Base-by-base conservation (phyloP, 2,329 filamentous ascomycete genomes). In the Trichocomaceae sp. region DNA sequence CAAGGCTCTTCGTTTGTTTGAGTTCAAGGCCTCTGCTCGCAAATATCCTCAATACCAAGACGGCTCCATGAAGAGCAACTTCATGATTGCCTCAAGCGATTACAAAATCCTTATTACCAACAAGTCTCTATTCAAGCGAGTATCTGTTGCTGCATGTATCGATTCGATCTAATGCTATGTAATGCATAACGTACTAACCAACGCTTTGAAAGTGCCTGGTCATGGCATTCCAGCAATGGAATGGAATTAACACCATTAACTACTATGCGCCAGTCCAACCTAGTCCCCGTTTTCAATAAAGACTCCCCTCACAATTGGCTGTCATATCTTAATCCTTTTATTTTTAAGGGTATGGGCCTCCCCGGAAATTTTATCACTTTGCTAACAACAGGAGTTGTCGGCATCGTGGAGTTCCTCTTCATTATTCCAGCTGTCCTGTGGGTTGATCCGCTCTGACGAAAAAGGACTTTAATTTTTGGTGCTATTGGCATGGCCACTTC, bases 41-140 rank as follows among this genome's bases (percentile, higher is more conserved):
- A 77, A 83, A 44, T 90, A 87, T 65, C 87, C 87, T 0, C 74
- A 85, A 20, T 75, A 86, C 15, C 75, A 79, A 8, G 79, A 85
- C 58, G 77, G 78, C 47, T 86, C 82, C 0, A 72, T 76, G 6
- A 80, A 79, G 79, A 85, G 86, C 64, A 77, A 39, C 5, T 39
- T 39, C 35, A 39, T n/a, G 35, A 33, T 29, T 33, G 26, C 47
- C 19, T 17, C 22, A n/a, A 13, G 7, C 17, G 47, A 29, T n/a
- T 49, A 29, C 20, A 31, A 17, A 17, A 49, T n/a, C 4, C 26
- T 49, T 6, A n/a, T 49, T 19, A 20, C 20, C 15, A 49, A 49
- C 31, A 2, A 83, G 82, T 64, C 79, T 83, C 58, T 83, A 3
- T 69, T 72, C 54, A 72, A 68, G 58, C 66, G 69, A 12, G 69